phyloP scores from a whole-genome alignment of 441 rosid genomes.

The Populus hybrid region DNA sequence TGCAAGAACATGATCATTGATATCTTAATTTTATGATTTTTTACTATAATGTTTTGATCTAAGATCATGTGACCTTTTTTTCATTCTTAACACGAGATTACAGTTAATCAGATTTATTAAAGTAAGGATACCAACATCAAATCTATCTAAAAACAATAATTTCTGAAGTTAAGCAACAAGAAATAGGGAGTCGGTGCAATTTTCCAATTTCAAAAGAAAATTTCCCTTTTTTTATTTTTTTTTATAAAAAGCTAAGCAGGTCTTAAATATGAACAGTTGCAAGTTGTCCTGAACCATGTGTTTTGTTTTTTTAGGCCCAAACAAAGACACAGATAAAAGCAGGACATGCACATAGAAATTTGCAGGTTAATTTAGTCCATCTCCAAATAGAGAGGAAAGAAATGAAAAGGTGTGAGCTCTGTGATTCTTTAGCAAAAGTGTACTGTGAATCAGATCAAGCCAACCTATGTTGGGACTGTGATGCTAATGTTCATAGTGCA shows the following conservation, averaged over 20 bases:
- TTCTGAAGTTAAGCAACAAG: neutral
- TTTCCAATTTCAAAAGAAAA: no score
- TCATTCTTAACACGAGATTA: neutral
- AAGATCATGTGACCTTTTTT: neutral
- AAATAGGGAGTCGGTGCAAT: neutral
- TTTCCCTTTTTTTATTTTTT: neutral
- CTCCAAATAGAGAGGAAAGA: neutral
- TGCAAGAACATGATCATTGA: no score
- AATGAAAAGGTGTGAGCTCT: slow-evolving; percentile 75
- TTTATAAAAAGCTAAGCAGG: neutral
- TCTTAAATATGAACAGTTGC: slow-evolving; percentile 18
- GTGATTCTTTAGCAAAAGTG: slow-evolving; percentile 55
- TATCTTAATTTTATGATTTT: no score
- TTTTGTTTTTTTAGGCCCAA: slow-evolving; percentile 10
- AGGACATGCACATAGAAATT: neutral
- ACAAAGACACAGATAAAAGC: slow-evolving; percentile 6
- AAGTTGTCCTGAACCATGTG: slow-evolving; percentile 30
- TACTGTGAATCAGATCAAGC: slow-evolving; percentile 91
- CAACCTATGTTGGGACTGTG: slow-evolving; percentile 79
- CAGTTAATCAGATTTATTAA: neutral
- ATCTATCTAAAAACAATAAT: neutral
- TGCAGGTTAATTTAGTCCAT: neutral
- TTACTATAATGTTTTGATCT: neutral
- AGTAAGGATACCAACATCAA: neutral
- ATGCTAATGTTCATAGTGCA: slow-evolving; percentile 76